Evolutionary conservation across 208 protist genomes (phyloP), one percentile per base, ranked within the genome.

Genomic region (Trypanosoma caninum): DNA sequence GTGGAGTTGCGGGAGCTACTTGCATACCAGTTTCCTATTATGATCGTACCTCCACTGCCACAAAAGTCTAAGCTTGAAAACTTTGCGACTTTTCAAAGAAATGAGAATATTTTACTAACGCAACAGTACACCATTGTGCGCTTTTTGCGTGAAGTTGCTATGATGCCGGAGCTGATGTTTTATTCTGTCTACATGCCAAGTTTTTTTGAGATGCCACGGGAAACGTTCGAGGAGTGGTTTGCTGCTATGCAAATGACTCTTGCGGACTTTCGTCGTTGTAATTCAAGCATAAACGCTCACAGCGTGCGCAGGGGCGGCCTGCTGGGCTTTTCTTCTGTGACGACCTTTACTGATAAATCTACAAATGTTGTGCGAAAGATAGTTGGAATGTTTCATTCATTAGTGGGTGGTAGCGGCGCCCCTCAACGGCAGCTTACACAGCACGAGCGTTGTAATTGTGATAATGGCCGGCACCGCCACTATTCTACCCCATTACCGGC

Each of bases 41-140:
- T 94, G 23, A 78, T 94, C 35, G 69, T 94, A 5, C 83, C 88
- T 0, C 88, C 88, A n/a, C 71, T 94, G 41, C 80, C 82, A 22
- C 67, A 74, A 11, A 94, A 94, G 76, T 82, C 57, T 41, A 72
- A 60, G 44, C 59, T 82, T 57, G 64, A 81, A 27, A 68, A 87
- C 59, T 59, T 92, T 47, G 81, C 86, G 41, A 92, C 88, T 10
- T 84, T 75, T 70, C 67, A 90, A 47, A 77, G 71, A 46, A 80
- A 76, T 27, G 55, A 60, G 3, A 81, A 81, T 48, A 75, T 78
- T 28, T 42, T 90, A 14, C 69, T 61, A 34, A 55, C 63, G 65
- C 84, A 94, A 76, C 69, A 76, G 34, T 55, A 58, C 38, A 80
- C 73, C 53, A 59, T 94, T 10, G 65, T 75, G 64, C 77, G 82